phyloP scores from a whole-genome alignment of 176 grass and related monocot species.

The Oryza nivara region DNA sequence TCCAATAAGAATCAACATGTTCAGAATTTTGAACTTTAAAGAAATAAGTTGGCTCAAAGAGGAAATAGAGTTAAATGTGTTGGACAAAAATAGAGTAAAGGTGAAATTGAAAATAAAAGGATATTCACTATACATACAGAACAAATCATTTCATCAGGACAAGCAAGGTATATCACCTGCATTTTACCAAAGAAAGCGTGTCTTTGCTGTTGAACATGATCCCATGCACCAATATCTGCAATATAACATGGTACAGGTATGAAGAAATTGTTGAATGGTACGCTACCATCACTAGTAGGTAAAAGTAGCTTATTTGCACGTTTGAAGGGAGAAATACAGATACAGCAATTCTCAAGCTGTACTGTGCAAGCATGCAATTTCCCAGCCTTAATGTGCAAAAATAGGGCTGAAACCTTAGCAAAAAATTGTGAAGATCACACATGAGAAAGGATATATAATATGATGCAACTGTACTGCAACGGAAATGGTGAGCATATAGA shows the following conservation, averaged over 20 bases:
- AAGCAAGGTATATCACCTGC: conserved; percentile 62
- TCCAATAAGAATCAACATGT: background rate
- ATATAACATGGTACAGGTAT: conserved; percentile 10
- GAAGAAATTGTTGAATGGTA: conserved; percentile 21
- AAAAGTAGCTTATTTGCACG: conserved; percentile 8
- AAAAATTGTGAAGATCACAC: background rate
- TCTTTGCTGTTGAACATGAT: conserved; percentile 91
- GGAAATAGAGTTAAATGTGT: background rate
- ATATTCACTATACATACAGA: background rate
- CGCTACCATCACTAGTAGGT: background rate
- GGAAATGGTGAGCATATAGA: background rate
- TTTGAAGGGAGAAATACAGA: background rate
- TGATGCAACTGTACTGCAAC: background rate
- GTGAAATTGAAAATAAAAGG: conserved; percentile 27
- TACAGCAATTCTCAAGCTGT: background rate
- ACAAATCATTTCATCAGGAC: conserved; percentile 25
- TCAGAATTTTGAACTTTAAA: background rate
- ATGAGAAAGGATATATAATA: background rate
- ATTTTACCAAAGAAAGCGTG: conserved; percentile 95
- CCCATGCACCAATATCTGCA: conserved; percentile 88
- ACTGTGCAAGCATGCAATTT: background rate
- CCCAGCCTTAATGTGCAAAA: background rate
- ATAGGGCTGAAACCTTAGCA: background rate
- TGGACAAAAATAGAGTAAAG: background rate
- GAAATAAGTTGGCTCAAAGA: conserved; percentile 26